Evolutionary conservation across 169 alveolate genomes (phyloP).

Genomic region (Eimeria nieschulzi): DNA sequence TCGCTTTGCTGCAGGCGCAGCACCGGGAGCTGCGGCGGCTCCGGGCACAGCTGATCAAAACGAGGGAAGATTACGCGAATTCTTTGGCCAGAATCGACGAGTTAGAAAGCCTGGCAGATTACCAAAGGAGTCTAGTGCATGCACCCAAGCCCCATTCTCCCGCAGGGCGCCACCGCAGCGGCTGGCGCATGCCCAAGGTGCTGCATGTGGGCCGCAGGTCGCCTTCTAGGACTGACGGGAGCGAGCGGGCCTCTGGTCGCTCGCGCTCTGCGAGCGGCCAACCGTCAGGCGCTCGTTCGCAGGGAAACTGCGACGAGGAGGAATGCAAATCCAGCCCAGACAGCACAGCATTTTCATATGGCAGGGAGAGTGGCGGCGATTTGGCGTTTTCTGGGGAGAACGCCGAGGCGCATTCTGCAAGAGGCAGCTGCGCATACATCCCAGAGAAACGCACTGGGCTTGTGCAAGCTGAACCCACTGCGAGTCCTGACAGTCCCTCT

Average conservation of each 20-base stretch:
- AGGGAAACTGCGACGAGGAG: background rate
- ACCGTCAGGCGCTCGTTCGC: background rate
- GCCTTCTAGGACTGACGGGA: background rate
- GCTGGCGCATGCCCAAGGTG: background rate
- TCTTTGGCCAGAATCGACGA: slow-evolving; percentile 70
- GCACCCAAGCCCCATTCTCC: background rate
- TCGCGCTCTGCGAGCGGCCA: background rate
- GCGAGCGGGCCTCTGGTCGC: background rate
- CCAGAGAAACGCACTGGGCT: too few relatives aligned
- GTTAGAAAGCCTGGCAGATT: slow-evolving; percentile 52
- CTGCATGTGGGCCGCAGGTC: background rate
- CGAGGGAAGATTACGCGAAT: slow-evolving; percentile 58
- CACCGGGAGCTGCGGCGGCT: slow-evolving; percentile 63
- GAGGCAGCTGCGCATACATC: too few relatives aligned
- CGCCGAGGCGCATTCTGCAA: too few relatives aligned
- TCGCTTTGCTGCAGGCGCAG: slow-evolving; percentile 28
- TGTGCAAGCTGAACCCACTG: too few relatives aligned
- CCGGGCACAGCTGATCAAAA: slow-evolving; percentile 40
- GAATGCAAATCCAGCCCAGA: background rate
- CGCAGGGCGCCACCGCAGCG: background rate
- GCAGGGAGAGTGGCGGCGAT: too few relatives aligned
- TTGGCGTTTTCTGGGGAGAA: too few relatives aligned
- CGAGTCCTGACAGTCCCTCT: background rate
- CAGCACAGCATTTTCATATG: background rate
- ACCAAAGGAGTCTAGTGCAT: background rate